Evolutionary conservation across 2,329 filamentous ascomycete genomes (phyloP).

Genomic region (Escovopsis sp.): DNA sequence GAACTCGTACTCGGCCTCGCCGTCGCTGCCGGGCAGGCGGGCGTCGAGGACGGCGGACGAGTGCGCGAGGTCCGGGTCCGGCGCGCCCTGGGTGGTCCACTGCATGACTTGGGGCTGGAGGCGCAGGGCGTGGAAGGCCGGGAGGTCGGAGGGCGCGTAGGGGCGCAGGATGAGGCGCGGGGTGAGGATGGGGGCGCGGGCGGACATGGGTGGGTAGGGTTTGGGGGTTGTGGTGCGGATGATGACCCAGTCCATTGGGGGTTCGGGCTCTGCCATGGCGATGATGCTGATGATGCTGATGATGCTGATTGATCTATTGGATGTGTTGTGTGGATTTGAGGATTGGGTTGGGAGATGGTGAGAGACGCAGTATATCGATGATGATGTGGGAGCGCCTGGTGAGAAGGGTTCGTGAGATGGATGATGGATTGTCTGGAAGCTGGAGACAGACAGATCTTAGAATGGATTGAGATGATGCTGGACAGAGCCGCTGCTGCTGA

Average conservation of each 20-base stretch:
- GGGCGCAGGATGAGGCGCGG: conserved; percentile 41
- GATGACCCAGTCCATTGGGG: conserved; percentile 19
- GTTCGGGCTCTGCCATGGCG: conserved; percentile 9
- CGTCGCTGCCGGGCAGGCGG: conserved; percentile 29
- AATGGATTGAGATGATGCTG: no score
- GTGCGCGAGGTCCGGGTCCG: conserved; percentile 29
- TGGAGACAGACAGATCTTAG: no score
- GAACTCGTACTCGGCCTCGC: conserved; percentile 40
- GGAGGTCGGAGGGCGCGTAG: conserved; percentile 32
- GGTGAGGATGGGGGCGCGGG: conserved; percentile 30
- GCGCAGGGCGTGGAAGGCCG: conserved; percentile 36
- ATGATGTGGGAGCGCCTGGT: no score
- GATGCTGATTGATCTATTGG: not conserved
- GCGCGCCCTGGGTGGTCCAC: conserved; percentile 31
- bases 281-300: not conserved
- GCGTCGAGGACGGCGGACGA: conserved; percentile 25
- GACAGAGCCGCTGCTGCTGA: no score
- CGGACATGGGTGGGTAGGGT: conserved; percentile 24
- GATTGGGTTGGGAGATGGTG: not conserved
- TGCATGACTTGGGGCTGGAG: conserved; percentile 47
- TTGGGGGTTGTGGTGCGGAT: conserved; percentile 35
- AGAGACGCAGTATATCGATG: no score
- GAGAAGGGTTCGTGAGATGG: no score
- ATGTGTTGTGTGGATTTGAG: not conserved
- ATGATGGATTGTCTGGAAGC: no score